These are phyloP conservation scores for Ceratocystis lukuohia DNA, from an alignment of 2,329 filamentous ascomycete genomes.

Conservation along the genomic window DNA sequence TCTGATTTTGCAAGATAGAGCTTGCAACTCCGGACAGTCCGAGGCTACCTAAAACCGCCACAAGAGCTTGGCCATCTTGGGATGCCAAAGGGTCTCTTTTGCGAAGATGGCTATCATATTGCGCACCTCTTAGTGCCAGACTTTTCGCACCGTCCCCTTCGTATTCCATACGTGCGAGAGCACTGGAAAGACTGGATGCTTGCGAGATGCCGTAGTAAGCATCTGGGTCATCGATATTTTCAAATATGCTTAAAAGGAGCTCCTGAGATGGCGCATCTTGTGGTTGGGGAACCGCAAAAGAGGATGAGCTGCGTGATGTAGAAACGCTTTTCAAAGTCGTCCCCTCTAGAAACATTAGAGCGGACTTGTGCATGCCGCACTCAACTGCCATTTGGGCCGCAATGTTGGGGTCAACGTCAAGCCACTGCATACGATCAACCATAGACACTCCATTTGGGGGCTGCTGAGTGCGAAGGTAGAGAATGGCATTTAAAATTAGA, in stretches of 20 bases:
- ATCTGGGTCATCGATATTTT: constrained; percentile 89
- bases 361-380: constrained; percentile 78
- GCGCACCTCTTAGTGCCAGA: constrained; percentile 78
- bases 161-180: constrained; percentile 74
- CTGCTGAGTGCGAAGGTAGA: constrained; percentile 78
- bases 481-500: constrained; percentile 61
- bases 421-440: constrained; percentile 67
- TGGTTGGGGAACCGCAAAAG: constrained; percentile 47
- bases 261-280: constrained; percentile 28
- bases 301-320: constrained; percentile 43
- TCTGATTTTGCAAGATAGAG: constrained; percentile 58
- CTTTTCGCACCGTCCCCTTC: constrained; percentile 79
- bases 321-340: constrained; percentile 25
- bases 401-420: constrained; percentile 63
- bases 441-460: constrained; percentile 63
- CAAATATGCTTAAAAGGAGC: constrained; percentile 69
- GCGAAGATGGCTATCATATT: constrained; percentile 74
- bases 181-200: constrained; percentile 58
- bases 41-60: constrained; percentile 64
- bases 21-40: constrained; percentile 79
- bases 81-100: constrained; percentile 41
- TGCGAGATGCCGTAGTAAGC: constrained; percentile 87
- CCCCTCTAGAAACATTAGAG: constrained; percentile 68
- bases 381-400: constrained; percentile 58
- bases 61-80: constrained; percentile 52